A percentile compares a stretch with the other conserved stretches of the same genome.
These are phyloP conservation scores for Sphaceloma murrayae DNA, from an alignment of 2,329 filamentous ascomycete species.

Conservation along the genomic window DNA sequence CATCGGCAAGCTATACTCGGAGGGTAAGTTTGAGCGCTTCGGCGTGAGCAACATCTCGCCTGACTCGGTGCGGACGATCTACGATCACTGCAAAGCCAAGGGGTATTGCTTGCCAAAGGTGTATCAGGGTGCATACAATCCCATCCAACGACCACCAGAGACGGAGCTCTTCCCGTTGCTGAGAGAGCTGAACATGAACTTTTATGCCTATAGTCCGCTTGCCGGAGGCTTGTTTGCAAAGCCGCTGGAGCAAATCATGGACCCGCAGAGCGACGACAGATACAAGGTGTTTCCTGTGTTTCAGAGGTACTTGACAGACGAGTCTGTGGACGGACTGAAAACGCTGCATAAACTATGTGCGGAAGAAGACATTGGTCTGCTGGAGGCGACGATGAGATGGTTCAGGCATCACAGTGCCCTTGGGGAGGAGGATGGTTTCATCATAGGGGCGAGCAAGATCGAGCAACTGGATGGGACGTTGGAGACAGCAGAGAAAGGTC, in stretches of 20 bases:
- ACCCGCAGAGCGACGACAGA: constrained; percentile 21
- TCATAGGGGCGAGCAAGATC: constrained; percentile 30
- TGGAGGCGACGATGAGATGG: constrained; percentile 40
- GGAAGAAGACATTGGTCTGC: constrained; percentile 33
- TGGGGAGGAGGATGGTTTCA: constrained; percentile 31
- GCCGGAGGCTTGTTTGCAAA: constrained; percentile 33
- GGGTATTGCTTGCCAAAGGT: constrained; percentile 37
- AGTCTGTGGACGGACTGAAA: constrained; percentile 32
- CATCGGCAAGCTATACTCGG: constrained; percentile 34
- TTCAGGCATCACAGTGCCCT: constrained; percentile 37
- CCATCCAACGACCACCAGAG: constrained; percentile 36
- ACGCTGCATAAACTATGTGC: constrained; percentile 28
- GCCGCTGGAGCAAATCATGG: constrained; percentile 30
- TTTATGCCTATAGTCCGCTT: constrained; percentile 34
- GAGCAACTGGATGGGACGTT: constrained; percentile 29
- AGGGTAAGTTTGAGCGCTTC: constrained; percentile 39
- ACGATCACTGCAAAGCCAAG: constrained; percentile 36
- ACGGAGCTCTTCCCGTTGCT: constrained; percentile 36
- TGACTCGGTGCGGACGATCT: constrained; percentile 36
- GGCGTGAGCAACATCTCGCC: constrained; percentile 41
- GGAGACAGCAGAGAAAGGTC: constrained; percentile 24
- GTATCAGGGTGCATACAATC: constrained; percentile 43
- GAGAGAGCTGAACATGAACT: constrained; percentile 35
- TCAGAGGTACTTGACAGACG: constrained; percentile 35
- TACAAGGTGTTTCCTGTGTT: constrained; percentile 27